A percentile compares a stretch with the other conserved stretches of the same genome.
phyloP scores from a whole-genome alignment of 306 rosid genomes.

The Mimosa bimucronata region DNA sequence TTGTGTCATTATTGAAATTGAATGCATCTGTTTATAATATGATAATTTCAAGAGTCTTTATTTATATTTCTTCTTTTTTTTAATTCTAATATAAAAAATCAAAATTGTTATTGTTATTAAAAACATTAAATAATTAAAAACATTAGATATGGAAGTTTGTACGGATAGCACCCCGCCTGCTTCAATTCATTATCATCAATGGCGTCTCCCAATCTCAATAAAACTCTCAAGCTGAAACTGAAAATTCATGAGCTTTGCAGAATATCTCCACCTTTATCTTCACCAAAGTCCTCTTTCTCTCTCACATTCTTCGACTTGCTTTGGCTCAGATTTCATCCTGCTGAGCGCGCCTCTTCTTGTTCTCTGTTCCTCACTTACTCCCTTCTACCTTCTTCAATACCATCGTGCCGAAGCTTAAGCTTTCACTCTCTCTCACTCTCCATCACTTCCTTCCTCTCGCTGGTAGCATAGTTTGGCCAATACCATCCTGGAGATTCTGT shows the following conservation, averaged over 20 bases:
- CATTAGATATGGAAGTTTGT: no score
- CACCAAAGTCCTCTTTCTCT: background rate
- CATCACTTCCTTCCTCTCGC: slow-evolving; percentile 20
- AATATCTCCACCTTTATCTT: background rate
- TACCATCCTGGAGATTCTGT: background rate
- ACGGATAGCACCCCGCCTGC: no score
- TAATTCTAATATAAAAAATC: no score
- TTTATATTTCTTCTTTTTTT: no score
- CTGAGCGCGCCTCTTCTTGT: slow-evolving; percentile 5
- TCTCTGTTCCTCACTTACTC: background rate
- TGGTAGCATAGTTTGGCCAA: background rate
- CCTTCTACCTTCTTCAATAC: background rate
- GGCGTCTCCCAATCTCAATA: no score
- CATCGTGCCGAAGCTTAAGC: background rate
- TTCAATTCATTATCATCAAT: no score
- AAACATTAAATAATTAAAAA: no score
- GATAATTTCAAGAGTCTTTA: no score
- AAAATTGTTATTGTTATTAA: no score
- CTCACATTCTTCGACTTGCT: background rate
- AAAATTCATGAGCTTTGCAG: background rate
- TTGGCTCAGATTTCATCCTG: background rate
- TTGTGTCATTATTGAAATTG: no score
- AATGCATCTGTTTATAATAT: no score
- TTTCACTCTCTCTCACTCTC: background rate
- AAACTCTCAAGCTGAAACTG: no score